These are phyloP conservation scores for Talaromyces sp. DNA, from an alignment of 2,329 filamentous ascomycete genomes.

Conservation along the genomic window DNA sequence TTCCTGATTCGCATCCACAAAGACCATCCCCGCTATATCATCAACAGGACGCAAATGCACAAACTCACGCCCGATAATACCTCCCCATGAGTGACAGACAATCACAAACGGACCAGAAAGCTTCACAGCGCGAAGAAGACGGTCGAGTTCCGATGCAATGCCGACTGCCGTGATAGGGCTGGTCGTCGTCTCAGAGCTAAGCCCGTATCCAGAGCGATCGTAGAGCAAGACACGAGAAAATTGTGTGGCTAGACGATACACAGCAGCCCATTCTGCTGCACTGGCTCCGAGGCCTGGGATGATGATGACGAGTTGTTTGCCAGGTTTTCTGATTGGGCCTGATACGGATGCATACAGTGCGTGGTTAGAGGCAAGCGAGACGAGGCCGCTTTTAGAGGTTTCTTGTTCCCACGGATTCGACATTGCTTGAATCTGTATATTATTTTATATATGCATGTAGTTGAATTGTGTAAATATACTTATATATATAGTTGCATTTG, in stretches of 20 bases:
- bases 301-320: conserved; percentile 16
- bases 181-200: conserved; percentile 12
- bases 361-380: conserved; percentile 16
- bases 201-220: conserved; percentile 19
- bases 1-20: conserved; percentile 15
- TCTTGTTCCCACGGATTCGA: conserved; percentile 7
- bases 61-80: conserved; percentile 14
- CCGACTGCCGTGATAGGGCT: conserved; percentile 11
- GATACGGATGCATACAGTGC: conserved; percentile 15
- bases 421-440: not conserved
- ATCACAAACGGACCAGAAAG: conserved; percentile 13
- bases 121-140: conserved; percentile 9
- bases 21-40: conserved; percentile 12
- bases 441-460: no score
- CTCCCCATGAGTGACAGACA: conserved; percentile 15
- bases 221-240: conserved; percentile 18
- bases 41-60: conserved; percentile 6
- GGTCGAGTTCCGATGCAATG: conserved; percentile 14
- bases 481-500: not conserved
- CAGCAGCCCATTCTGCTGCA: conserved; percentile 18
- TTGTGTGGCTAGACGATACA: conserved; percentile 14
- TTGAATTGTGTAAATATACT: no score
- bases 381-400: conserved; percentile 8
- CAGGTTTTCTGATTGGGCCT: conserved; percentile 16
- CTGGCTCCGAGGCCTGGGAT: conserved; percentile 18